Evolutionary conservation across 768 basidiomycete genomes (phyloP).

Genomic region (Lyophyllum semitale): DNA sequence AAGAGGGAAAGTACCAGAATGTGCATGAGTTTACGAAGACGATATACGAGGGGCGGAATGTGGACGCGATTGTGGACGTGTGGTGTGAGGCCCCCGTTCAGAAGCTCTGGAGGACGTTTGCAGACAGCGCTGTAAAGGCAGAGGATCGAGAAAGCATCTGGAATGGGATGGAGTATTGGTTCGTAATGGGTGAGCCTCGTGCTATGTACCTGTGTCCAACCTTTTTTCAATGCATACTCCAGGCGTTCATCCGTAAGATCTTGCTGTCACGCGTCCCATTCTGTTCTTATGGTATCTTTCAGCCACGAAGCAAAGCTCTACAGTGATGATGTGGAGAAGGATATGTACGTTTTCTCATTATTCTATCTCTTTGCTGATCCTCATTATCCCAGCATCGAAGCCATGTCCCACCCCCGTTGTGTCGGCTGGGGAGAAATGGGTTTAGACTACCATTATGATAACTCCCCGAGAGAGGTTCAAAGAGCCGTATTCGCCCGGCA

Average conservation of each 20-base stretch:
- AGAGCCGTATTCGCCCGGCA: conserved; percentile 68
- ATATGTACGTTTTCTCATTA: conserved; percentile 51
- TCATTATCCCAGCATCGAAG: conserved; percentile 52
- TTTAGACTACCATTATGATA: conserved; percentile 83
- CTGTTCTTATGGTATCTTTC: too few species aligned
- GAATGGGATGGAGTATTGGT: conserved; percentile 78
- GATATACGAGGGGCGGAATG: conserved; percentile 56
- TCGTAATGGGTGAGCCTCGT: conserved; percentile 67
- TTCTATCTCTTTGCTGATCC: not conserved
- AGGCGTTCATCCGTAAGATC: conserved; percentile 85
- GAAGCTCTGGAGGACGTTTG: conserved; percentile 68
- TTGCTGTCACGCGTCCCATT: too few species aligned
- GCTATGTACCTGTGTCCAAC: not conserved
- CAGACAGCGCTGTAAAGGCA: conserved; percentile 62
- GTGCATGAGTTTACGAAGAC: conserved; percentile 69
- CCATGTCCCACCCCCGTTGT: conserved; percentile 78
- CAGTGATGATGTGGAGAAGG: conserved; percentile 63
- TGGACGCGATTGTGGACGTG: conserved; percentile 77
- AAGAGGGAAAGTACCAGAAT: conserved; percentile 47
- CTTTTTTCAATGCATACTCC: not conserved
- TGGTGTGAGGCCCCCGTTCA: conserved; percentile 85
- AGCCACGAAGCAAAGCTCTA: conserved; percentile 78
- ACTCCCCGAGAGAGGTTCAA: conserved; percentile 72
- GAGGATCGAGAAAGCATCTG: conserved; percentile 53
- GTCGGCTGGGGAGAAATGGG: conserved; percentile 92